Evolutionary conservation across 1,284 basidiomycete species (phyloP).

Genomic region (Porodaedalea pini): DNA sequence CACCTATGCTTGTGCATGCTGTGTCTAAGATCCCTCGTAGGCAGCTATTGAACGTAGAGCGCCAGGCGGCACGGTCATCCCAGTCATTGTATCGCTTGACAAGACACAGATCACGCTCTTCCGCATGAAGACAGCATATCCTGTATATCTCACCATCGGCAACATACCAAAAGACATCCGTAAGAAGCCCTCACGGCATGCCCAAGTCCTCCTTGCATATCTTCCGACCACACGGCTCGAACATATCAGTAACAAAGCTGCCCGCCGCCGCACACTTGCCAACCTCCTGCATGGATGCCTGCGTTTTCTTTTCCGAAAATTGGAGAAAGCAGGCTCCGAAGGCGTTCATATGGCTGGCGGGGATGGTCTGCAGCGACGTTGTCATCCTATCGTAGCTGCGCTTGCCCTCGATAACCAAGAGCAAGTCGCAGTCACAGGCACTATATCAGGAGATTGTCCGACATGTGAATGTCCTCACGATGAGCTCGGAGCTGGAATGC

Average conservation of each 20-base stretch:
- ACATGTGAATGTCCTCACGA: slow-evolving; percentile 12
- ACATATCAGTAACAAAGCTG: neutral
- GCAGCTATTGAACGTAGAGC: neutral
- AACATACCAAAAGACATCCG: slow-evolving; percentile 26
- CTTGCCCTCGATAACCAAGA: slow-evolving; percentile 29
- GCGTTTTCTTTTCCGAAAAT: slow-evolving; percentile 20
- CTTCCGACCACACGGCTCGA: slow-evolving; percentile 22
- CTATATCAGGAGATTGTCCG: slow-evolving; percentile 11
- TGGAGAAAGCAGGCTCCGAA: slow-evolving; percentile 18
- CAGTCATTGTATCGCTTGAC: slow-evolving; percentile 23
- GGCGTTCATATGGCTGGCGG: slow-evolving; percentile 23
- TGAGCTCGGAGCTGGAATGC: neutral
- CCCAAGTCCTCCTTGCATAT: slow-evolving; percentile 28
- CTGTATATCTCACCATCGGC: slow-evolving; percentile 29
- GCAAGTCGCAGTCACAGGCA: slow-evolving; percentile 23
- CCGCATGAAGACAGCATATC: slow-evolving; percentile 25
- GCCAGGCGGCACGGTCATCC: slow-evolving; percentile 24
- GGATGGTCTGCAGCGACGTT: slow-evolving; percentile 19
- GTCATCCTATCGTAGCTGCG: slow-evolving; percentile 25
- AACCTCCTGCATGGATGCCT: slow-evolving; percentile 27
- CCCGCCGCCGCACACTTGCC: neutral
- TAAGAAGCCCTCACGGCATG: slow-evolving; percentile 22
- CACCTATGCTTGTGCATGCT: neutral
- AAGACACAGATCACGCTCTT: slow-evolving; percentile 27
- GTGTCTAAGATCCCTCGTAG: neutral